Evolutionary conservation across 108 stramenopile genomes (phyloP).

Genomic region (Cyclotella cryptica): DNA sequence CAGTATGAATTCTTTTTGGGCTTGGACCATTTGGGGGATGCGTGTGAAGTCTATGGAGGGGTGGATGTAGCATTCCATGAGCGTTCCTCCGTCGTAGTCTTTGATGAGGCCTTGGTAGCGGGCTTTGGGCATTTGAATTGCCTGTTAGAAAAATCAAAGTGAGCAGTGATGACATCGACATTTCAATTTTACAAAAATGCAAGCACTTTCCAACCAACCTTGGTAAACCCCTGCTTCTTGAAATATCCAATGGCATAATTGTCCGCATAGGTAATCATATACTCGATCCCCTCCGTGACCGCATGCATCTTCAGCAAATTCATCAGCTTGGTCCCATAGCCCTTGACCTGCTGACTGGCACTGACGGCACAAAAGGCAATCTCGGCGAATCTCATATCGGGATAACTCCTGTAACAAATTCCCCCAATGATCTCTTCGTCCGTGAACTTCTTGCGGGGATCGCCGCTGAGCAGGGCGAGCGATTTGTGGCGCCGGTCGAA

Average conservation of each 20-base stretch:
- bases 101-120: conserved; percentile 96
- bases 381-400: conserved; percentile 95
- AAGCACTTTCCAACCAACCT: conserved; percentile 22
- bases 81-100: conserved; percentile 98
- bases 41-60: conserved; percentile 91
- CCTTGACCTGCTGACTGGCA: conserved; percentile 93
- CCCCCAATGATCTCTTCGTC: conserved; percentile 96
- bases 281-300: conserved; percentile 85
- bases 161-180: not conserved
- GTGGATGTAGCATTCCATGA: conserved; percentile 99
- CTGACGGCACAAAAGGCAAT: conserved; percentile 98
- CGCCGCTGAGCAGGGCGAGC: conserved; percentile 81
- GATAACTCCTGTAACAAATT: conserved; percentile 95
- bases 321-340: conserved; percentile 98
- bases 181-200: not conserved
- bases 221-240: conserved; percentile 97
- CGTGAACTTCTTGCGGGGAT: conserved; percentile 65
- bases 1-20: conserved; percentile 79
- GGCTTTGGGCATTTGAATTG: conserved; percentile 84
- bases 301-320: conserved; percentile 95
- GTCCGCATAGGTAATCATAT: conserved; percentile 99
- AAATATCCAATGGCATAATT: conserved; percentile 99
- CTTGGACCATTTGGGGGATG: conserved; percentile 83
- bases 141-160: conserved; percentile 29
- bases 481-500: conserved; percentile 95